Conservation (phyloP, 208 protist genomes). For the Leishmania aethiopica region DNA sequence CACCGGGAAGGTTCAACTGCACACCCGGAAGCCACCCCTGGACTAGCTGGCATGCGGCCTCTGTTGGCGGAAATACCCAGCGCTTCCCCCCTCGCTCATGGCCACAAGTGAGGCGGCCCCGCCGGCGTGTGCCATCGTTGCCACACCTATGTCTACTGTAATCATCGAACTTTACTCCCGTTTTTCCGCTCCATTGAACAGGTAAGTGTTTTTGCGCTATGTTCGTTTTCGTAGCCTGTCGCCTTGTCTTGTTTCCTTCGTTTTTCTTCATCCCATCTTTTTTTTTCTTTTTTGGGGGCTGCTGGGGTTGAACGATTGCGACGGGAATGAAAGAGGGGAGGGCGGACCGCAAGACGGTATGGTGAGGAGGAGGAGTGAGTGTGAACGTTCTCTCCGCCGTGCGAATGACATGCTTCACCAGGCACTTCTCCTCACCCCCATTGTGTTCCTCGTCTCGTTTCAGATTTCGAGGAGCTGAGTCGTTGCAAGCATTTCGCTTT, state of each 20-base stretch:
- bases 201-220: neutral
- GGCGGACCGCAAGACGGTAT: neutral
- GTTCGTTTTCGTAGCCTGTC: neutral
- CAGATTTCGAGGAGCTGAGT: constrained; percentile 3
- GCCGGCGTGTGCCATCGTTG: neutral
- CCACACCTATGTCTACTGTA: neutral
- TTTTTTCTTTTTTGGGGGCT: neutral
- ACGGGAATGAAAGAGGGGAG: neutral
- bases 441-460: neutral
- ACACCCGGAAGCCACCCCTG: constrained; percentile 9
- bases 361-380: neutral
- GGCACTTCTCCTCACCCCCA: neutral
- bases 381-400: neutral
- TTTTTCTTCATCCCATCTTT: neutral
- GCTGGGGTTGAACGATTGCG: neutral
- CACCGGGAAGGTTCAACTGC: constrained; percentile 40
- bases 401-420: neutral
- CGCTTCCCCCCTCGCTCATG: neutral
- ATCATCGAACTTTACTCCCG: neutral
- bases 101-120: neutral
- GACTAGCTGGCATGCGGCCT: neutral
- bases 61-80: neutral
- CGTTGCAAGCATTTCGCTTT: neutral
- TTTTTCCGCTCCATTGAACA: constrained; percentile 1
- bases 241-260: neutral